Conservation (phyloP, 495 filamentous ascomycete genomes). For the Talaromyces ruber region DNA sequence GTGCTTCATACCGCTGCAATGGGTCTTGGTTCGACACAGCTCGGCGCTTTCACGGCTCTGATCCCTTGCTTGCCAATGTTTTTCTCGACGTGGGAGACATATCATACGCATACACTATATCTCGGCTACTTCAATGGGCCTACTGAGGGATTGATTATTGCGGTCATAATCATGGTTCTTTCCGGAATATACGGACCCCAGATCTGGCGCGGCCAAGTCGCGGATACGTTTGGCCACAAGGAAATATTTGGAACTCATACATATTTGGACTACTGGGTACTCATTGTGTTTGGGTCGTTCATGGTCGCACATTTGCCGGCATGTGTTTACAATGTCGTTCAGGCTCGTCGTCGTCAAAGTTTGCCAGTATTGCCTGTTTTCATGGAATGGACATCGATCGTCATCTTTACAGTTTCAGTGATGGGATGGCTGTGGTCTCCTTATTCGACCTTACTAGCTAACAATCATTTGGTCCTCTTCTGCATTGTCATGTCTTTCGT, state of each 20-base stretch:
- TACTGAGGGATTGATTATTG: slow-evolving; percentile 89
- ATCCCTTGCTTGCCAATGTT: slow-evolving; percentile 95
- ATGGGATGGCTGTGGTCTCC: slow-evolving; percentile 83
- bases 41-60: slow-evolving; percentile 85
- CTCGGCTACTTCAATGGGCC: slow-evolving; percentile 96
- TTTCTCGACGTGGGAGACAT: slow-evolving; percentile 99
- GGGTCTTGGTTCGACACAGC: slow-evolving; percentile 71
- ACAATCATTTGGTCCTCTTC: slow-evolving; percentile 86
- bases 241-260: slow-evolving; percentile 56
- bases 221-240: slow-evolving; percentile 50
- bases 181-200: slow-evolving; percentile 82
- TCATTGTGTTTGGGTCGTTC: slow-evolving; percentile 61
- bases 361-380: slow-evolving; percentile 79
- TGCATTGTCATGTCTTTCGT: slow-evolving; percentile 92
- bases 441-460: slow-evolving; percentile 64
- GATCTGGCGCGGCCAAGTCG: slow-evolving; percentile 74
- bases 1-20: slow-evolving; percentile 84
- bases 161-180: slow-evolving; percentile 72
- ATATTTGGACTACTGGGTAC: slow-evolving; percentile 82
- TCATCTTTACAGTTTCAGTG: slow-evolving; percentile 64
- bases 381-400: slow-evolving; percentile 90
- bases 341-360: slow-evolving; percentile 60
- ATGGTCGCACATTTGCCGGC: slow-evolving; percentile 74
- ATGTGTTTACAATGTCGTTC: slow-evolving; percentile 70
- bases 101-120: slow-evolving; percentile 96